Evolutionary conservation across 2,329 filamentous ascomycete species (phyloP).

Genomic region (Ambrosiella beaveri): DNA sequence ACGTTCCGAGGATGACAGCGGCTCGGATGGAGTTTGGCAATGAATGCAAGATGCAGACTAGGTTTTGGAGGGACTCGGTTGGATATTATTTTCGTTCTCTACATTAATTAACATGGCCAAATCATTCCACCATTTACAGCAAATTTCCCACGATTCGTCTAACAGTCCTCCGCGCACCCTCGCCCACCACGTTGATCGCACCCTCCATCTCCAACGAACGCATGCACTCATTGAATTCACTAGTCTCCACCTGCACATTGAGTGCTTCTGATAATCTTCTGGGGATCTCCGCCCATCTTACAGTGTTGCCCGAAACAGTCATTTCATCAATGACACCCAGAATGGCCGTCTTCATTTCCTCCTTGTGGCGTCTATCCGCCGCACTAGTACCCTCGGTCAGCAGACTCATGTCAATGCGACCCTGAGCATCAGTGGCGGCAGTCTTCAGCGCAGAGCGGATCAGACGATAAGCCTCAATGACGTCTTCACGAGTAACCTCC

Average conservation of each 20-base stretch:
- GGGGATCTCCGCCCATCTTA: conserved; percentile 63
- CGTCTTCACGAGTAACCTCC: conserved; percentile 64
- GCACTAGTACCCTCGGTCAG: conserved; percentile 87
- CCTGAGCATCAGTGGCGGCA: conserved; percentile 82
- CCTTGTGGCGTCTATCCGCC: conserved; percentile 64
- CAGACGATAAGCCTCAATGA: conserved; percentile 75
- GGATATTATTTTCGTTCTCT: background rate
- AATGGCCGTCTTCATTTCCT: conserved; percentile 60
- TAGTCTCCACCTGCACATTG: conserved; percentile 52
- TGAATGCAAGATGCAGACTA: too few species aligned
- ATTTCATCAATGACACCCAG: conserved; percentile 65
- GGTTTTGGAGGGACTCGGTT: too few species aligned
- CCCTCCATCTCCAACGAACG: conserved; percentile 72
- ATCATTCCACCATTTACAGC: background rate
- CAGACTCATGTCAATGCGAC: conserved; percentile 90
- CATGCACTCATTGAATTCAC: conserved; percentile 72
- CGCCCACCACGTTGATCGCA: conserved; percentile 59
- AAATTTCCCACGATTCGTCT: conserved; percentile 9
- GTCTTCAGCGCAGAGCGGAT: conserved; percentile 93
- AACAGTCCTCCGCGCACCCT: conserved; percentile 68
- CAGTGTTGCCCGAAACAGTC: conserved; percentile 43
- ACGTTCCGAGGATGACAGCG: too few species aligned
- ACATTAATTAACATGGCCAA: background rate
- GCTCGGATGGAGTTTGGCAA: too few species aligned
- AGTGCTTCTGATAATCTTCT: conserved; percentile 55